Percentiles rank a stretch among this genome's conserved stretches.
phyloP scores from a whole-genome alignment of 1,284 basidiomycete genomes.

The Ceratorhiza oryzae-sativae region DNA sequence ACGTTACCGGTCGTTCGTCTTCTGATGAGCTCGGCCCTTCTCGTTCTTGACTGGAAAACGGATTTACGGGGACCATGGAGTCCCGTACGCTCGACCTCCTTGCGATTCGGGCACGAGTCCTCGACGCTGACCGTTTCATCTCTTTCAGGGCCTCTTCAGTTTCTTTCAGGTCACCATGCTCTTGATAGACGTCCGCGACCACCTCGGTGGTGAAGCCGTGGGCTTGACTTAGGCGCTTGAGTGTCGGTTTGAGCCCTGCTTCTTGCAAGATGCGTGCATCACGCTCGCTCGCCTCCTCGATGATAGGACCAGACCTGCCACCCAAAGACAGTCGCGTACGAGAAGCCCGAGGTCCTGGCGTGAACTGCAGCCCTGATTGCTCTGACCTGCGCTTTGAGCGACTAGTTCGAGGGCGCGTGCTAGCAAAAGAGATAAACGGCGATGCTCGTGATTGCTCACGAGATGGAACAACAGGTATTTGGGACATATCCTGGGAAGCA shows the following conservation, averaged over 20 bases:
- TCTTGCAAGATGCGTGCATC: neutral
- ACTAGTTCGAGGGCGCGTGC: neutral
- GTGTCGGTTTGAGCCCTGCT: constrained; percentile 14
- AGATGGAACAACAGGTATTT: neutral
- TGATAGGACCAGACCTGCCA: neutral
- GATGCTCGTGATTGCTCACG: constrained; percentile 1
- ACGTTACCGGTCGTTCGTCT: neutral
- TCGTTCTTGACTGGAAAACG: neutral
- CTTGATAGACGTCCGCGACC: constrained; percentile 24
- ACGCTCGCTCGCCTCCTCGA: neutral
- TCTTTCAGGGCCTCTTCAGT: constrained; percentile 17
- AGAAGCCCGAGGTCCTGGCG: neutral
- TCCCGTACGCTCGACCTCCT: constrained; percentile 13
- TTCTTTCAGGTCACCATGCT: constrained; percentile 21
- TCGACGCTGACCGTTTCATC: constrained; percentile 8
- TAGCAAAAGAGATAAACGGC: neutral
- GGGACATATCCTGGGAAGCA: neutral
- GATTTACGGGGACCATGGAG: neutral
- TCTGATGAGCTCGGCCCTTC: neutral
- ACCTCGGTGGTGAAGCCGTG: constrained; percentile 30
- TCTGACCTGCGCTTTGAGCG: neutral
- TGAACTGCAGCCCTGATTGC: neutral
- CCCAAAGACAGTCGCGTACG: constrained; percentile 23
- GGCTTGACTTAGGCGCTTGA: constrained; percentile 1
- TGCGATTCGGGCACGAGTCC: neutral